Base-by-base conservation (phyloP, 2,329 filamentous ascomycete species). In the Taxawa tesnikishii region DNA sequence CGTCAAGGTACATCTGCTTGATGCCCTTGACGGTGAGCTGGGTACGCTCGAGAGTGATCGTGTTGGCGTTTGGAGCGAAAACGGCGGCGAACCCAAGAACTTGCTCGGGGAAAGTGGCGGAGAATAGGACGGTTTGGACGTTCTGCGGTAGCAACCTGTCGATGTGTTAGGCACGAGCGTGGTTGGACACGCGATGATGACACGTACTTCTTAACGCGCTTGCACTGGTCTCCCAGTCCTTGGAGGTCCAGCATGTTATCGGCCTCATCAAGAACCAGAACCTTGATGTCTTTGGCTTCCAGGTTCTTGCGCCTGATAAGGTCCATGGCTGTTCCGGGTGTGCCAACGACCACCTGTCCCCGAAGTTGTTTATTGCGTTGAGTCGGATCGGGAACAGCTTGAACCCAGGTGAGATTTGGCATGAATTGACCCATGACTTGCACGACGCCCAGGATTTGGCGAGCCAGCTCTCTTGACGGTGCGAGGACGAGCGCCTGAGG, bases 241-340 rank as follows among this genome's bases (percentile, higher is more conserved):
- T 94, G 84, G 58, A 88, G 80, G 51, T 96, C 90, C 38, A 98
- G 65, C 90, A 98, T 98, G 62, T 94, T 96, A 62, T 98, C 90
- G 36, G 90, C 90, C 63, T 98, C 90, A 50, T 98, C 90, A 32
- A 98, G 70, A 34, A 94, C 88, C 39, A 98, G 70, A 6, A 93
- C 72, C 55, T 76, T 83, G 44, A 98, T 66, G 36, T 75, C 61
- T 12, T 69, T 73, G 1, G 75, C 59, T 45, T 93, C 74, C 42
- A 98, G 70, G 49, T 82, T 71, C 43, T 75, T 71, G 47, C 78
- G 75, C 49, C 79, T 78, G 48, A 94, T 79, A 47, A 90, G 68
- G 50, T 96, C 90, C 65, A 81, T 79, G 29, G 90, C 83, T 0
- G 88, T 96, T 34, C 90, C 90, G 1, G 90, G 90, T 1, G 90